Evolutionary conservation across 768 basidiomycete species (phyloP), one percentile per base, ranked within the genome.

Genomic region (Glaciozyma martinii): DNA sequence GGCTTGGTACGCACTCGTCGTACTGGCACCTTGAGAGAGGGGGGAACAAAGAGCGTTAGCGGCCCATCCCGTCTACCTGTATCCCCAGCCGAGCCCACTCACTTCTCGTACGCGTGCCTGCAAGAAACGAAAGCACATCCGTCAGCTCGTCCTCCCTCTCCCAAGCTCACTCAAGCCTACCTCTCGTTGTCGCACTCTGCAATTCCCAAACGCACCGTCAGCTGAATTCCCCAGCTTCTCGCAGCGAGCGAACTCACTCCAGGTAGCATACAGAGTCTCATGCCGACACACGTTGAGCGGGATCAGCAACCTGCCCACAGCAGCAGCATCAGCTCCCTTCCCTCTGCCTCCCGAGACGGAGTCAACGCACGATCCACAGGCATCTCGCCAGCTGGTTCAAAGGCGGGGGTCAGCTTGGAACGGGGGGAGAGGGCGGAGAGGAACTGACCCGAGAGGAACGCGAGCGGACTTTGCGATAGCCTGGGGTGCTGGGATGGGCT

Each of bases 221-320:
- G 59, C 12, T 9, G 1, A n/a, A 3, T 1, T 12, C n/a, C 3
- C 50, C 21, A 8, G 29, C 8, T 3, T 42, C 5, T 21, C 7
- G 3, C 12, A 21, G 27, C n/a, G 56, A 42, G 6, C 7, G 21
- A 21, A 66, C 71, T 47, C 60, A 74, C 73, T 72, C 73, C 73
- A 74, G 44, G 70, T 72, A 10, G 66, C 64, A 42, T 71, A 74
- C 5, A 71, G 57, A 42, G 68, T 72, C 62, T 71, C 67, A 49
- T 74, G 73, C 46, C 73, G 67, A 68, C 73, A 74, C n/a, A 70
- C 67, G 60, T 74, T 71, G 30, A 74, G 62, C 8, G 73, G 71
- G 29, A 74, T 67, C 21, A 74, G 57, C 23, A 72, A 57, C 60
- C 65, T 66, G 30, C 60, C 8, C n/a, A n/a, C 61, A 29, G 49